phyloP scores from a whole-genome alignment of 2,329 filamentous ascomycete species.

The Metarhizium rileyi region DNA sequence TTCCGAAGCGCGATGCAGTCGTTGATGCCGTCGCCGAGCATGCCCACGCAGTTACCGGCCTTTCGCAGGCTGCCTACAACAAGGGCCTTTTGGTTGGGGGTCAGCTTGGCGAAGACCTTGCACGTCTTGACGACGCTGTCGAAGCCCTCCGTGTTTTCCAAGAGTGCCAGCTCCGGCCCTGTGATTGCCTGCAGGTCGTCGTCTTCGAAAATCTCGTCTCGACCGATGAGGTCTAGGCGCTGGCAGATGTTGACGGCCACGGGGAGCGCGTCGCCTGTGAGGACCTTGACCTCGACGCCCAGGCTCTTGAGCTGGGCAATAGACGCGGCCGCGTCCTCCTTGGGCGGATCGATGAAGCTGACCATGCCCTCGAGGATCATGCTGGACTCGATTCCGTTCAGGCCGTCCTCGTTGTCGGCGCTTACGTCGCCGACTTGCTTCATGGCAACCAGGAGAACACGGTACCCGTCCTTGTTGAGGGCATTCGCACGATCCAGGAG shows the following conservation, averaged over 20 bases:
- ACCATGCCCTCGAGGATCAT: slow-evolving; percentile 19
- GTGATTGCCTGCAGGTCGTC: slow-evolving; percentile 16
- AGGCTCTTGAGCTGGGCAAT: slow-evolving; percentile 14
- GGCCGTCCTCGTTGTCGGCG: slow-evolving; percentile 11
- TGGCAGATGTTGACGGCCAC: slow-evolving; percentile 20
- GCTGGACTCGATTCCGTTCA: slow-evolving; percentile 14
- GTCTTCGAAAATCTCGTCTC: slow-evolving; percentile 7
- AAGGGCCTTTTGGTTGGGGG: slow-evolving; percentile 17
- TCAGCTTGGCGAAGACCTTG: slow-evolving; percentile 20
- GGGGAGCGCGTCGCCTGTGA: slow-evolving; percentile 18
- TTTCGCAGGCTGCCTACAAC: slow-evolving; percentile 15
- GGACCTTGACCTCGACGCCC: slow-evolving; percentile 19
- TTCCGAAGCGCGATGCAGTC: slow-evolving; percentile 19
- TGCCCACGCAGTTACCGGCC: slow-evolving; percentile 17
- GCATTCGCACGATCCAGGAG: slow-evolving; percentile 9
- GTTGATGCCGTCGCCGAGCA: slow-evolving; percentile 21
- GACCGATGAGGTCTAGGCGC: slow-evolving; percentile 12
- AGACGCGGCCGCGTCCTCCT: slow-evolving; percentile 17
- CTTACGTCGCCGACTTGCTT: slow-evolving; percentile 10
- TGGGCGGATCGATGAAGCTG: slow-evolving; percentile 19
- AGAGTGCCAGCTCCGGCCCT: slow-evolving; percentile 13
- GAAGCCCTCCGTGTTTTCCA: slow-evolving; percentile 12
- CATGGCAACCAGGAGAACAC: slow-evolving; percentile 16
- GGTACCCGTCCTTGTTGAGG: slow-evolving; percentile 13
- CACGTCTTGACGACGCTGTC: slow-evolving; percentile 14